Evolutionary conservation across 2,329 filamentous ascomycete species (phyloP), one percentile per base, ranked within the genome.

Genomic region (Exophiala mesophila): DNA sequence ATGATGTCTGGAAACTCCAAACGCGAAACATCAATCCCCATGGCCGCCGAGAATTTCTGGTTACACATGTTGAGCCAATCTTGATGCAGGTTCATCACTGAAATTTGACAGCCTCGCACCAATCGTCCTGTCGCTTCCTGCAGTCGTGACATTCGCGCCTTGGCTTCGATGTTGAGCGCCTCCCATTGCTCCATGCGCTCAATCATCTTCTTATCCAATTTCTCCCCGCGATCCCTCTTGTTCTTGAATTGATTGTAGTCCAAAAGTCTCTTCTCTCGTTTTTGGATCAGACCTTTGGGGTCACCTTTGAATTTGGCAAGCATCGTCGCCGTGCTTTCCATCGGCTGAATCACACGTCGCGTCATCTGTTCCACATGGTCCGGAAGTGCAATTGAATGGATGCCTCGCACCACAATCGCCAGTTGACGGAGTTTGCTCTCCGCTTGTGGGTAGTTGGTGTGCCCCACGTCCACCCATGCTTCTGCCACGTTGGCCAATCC

Each of bases 341-440:
- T 24, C 20, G 30, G 33, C 16, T 24, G 16, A 5, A 51, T 21
- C 3, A 47, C 40, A 19, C 31, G 35, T 16, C 41, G 39, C 46
- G 36, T 45, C 76, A 76, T 69, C 30, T 52, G 44, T 18, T 55
- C 52, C 29, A 89, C 82, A 71, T 96, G 89, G 54, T 90, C 85
- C 47, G 88, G 84, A 16, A 97, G 72, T 3, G 85, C 85, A 51
- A 88, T 78, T 47, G 82, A 84, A 57, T 89, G 82, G 52, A 97
- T 80, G 57, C 96, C 89, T 52, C 85, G 79, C 66, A 94, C 85
- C 23, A 84, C 85, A 58, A 88, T 80, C 53, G 88, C 90, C 65
- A 95, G 92, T 49, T 83, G 85, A 36, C 88, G 85, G 87, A 90
- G 97, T 62, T 94, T 94, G 70, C 85, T 89, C 65, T 96, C 89